Percentiles rank a stretch among this genome's conserved stretches.
These are phyloP conservation scores for Coemansia sp. DNA, from an alignment of 371 early-diverging fungal genomes.

Conservation along the genomic window DNA sequence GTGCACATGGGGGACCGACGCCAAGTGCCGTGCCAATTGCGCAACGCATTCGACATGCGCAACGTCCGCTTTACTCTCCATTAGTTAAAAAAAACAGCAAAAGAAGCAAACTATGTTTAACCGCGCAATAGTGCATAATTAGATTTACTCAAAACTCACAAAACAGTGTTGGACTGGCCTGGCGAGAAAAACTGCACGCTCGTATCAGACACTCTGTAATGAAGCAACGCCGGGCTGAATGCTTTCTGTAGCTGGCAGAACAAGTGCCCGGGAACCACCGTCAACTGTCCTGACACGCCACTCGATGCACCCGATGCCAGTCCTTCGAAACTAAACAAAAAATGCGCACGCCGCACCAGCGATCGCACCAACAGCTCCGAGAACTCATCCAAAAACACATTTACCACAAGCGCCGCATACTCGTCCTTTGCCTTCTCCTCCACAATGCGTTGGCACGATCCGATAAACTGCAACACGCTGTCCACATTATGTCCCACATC, in stretches of 20 bases:
- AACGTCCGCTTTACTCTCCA: slow-evolving; percentile 14
- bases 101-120: too few species aligned
- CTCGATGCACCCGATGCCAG: slow-evolving; percentile 35
- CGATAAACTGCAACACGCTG: slow-evolving; percentile 13
- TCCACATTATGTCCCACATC: slow-evolving; percentile 18
- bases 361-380: slow-evolving; percentile 17
- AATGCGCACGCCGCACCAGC: slow-evolving; percentile 28
- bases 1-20: slow-evolving; percentile 19
- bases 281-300: slow-evolving; percentile 47
- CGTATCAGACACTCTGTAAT: slow-evolving; percentile 36
- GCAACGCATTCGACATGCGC: slow-evolving; percentile 37
- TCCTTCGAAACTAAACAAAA: slow-evolving; percentile 25
- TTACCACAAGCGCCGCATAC: slow-evolving; percentile 18
- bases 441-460: slow-evolving; percentile 22
- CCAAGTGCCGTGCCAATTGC: slow-evolving; percentile 43
- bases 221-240: slow-evolving; percentile 36
- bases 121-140: too few species aligned
- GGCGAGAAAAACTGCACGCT: slow-evolving; percentile 46
- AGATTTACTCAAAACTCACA: slow-evolving; percentile 7
- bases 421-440: slow-evolving; percentile 7
- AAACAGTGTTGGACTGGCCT: slow-evolving; percentile 41
- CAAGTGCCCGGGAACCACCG: slow-evolving; percentile 37
- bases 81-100: neutral
- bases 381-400: slow-evolving; percentile 33
- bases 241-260: slow-evolving; percentile 23